Conservation (phyloP, 1,284 basidiomycete genomes). For the Marasmius sp. region DNA sequence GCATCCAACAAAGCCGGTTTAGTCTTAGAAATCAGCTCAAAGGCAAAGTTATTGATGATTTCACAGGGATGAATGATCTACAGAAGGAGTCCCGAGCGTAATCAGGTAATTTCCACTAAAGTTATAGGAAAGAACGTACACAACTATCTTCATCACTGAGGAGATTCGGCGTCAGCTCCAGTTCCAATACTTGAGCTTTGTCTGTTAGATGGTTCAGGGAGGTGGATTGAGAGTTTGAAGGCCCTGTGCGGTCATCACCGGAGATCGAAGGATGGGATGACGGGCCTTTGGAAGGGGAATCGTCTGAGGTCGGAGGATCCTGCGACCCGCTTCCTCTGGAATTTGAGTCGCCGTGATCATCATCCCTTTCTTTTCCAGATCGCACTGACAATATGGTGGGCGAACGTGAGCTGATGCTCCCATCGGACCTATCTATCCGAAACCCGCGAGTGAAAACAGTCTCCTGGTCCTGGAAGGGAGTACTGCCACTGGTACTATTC, state of each 20-base stretch:
- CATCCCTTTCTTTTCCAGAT: neutral
- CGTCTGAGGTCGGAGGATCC: neutral
- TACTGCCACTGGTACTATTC: too few species aligned
- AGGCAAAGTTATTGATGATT: conserved; percentile 8
- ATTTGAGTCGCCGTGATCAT: neutral
- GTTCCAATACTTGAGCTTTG: too few species aligned
- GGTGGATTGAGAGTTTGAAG: too few species aligned
- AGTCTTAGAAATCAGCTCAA: conserved; percentile 3
- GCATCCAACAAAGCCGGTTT: neutral
- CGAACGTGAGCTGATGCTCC: neutral
- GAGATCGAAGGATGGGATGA: neutral
- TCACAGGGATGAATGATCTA: conserved; percentile 8
- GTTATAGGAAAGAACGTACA: neutral
- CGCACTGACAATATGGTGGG: neutral
- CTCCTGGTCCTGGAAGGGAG: neutral
- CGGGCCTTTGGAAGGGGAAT: neutral
- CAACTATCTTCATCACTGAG: too few species aligned
- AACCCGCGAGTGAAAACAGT: conserved; percentile 14
- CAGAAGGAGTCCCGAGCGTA: neutral
- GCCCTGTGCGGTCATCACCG: too few species aligned
- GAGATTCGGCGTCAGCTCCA: too few species aligned
- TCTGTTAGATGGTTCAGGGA: too few species aligned
- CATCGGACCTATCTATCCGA: conserved; percentile 7
- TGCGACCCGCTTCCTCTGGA: neutral
- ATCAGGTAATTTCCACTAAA: neutral